Base-by-base conservation (phyloP, 2,329 filamentous ascomycete species). In the Pyrenochaeta sp. region DNA sequence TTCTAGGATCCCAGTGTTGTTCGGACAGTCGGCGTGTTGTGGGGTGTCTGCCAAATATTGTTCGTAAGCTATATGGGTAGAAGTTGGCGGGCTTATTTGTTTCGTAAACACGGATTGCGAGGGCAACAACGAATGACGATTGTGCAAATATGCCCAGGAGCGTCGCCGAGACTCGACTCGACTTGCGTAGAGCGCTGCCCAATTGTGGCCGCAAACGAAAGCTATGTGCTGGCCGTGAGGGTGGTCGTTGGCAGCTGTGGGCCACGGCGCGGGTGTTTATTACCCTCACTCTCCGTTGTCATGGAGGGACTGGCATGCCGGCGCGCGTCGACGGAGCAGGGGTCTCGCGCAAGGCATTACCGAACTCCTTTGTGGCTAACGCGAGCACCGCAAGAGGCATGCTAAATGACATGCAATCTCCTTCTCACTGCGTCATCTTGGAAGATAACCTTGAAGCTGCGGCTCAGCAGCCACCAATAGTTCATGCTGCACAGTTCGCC, bases 41-140 rank as follows among this genome's bases (percentile, higher is more conserved):
- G 40, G 22, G 8, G 40, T 5, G 44, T 24, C 15, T 32, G 5
- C 12, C 13, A 32, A 37, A 12, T 39, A 28, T 43, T 22, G 10
- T 30, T 15, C 25, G 12, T 24, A 22, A 3, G 39, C 28, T 28
- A 7, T 25, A 25, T 49, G 32, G 5, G 12, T 37, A 19, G 27
- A 15, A 32, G 52, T 45, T 19, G 44, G 52, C 52, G 51, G 48
- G 47, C 22, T 19, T 32, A 19, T 54, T 61, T 61, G 61, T 58
- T 64, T 59, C 48, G 64, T 63, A 65, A 64, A 65, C 62, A 65
- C 59, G 37, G 34, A 61, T 62, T 45, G 65, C 56, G 51, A 52
- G 54, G 59, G 61, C 59, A 66, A 66, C 61, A 46, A 55, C 62
- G 52, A 62, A 56, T 52, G 45, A 52, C 58, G 59, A 47, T 46